These are phyloP conservation scores for Petrea volubilis DNA, from an alignment of 257 asterid genomes.

Conservation along the genomic window DNA sequence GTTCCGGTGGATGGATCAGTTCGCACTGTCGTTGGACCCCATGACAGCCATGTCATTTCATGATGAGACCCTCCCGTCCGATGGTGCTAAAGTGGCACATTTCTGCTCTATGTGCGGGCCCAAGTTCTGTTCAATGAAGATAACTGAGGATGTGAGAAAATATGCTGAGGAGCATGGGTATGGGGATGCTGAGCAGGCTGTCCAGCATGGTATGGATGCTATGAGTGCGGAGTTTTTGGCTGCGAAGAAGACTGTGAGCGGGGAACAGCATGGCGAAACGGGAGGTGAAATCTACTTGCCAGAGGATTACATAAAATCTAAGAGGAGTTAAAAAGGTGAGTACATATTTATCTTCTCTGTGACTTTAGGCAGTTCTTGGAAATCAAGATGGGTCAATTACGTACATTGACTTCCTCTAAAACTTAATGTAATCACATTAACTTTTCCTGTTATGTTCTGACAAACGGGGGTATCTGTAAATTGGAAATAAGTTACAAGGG, in stretches of 20 bases:
- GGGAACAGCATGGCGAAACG: slow-evolving; percentile 93
- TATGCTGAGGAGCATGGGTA: slow-evolving; percentile 96
- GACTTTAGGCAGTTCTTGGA: not conserved
- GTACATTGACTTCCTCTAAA: too few relatives aligned
- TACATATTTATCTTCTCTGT: not conserved
- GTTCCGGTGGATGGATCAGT: slow-evolving; percentile 97
- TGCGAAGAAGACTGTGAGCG: slow-evolving; percentile 84
- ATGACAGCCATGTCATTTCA: slow-evolving; percentile 92
- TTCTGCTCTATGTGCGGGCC: slow-evolving; percentile 99
- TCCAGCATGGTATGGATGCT: slow-evolving; percentile 82
- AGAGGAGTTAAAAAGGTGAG: slow-evolving; percentile 28
- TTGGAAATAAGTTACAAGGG: too few relatives aligned
- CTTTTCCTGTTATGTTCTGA: too few relatives aligned
- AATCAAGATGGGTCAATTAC: too few relatives aligned
- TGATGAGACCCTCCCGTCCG: slow-evolving; percentile 91
- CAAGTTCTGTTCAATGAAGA: slow-evolving; percentile 95
- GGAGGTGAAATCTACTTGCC: slow-evolving; percentile 98
- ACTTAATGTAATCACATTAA: too few relatives aligned
- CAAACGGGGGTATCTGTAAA: too few relatives aligned
- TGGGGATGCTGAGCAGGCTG: slow-evolving; percentile 89
- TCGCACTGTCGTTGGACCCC: slow-evolving; percentile 91
- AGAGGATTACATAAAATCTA: slow-evolving; percentile 47
- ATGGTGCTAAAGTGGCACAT: slow-evolving; percentile 98
- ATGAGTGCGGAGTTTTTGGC: slow-evolving; percentile 91
- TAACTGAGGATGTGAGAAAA: slow-evolving; percentile 90